Conservation (phyloP, 768 basidiomycete species). For the Tricholoma hemisulphureum region DNA sequence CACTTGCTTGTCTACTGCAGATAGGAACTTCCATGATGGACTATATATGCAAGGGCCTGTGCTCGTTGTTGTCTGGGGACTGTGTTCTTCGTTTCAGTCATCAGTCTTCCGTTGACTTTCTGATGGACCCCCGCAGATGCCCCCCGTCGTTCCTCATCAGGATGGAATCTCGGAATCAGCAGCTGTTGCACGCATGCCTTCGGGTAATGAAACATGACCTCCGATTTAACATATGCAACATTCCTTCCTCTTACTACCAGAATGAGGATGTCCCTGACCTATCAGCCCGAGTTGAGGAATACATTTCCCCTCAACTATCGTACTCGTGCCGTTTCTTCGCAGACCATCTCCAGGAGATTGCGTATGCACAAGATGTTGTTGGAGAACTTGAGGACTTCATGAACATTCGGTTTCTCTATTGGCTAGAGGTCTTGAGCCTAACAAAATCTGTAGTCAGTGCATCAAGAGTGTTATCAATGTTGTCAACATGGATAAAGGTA, state of each 20-base stretch:
- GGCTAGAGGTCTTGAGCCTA: conserved; percentile 33
- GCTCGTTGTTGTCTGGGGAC: conserved; percentile 16
- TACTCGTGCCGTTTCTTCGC: conserved; percentile 34
- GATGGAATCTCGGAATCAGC: conserved; percentile 10
- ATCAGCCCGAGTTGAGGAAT: conserved; percentile 12
- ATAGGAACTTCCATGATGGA: conserved; percentile 14
- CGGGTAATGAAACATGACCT: conserved; percentile 27
- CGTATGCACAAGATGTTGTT: not conserved
- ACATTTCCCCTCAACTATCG: conserved; percentile 23
- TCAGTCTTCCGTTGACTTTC: conserved; percentile 28
- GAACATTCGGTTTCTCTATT: conserved; percentile 24
- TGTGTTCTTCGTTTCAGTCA: conserved; percentile 20
- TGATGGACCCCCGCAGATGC: conserved; percentile 14
- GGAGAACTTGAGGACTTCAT: conserved; percentile 21
- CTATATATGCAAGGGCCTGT: conserved; percentile 18
- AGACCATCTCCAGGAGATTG: conserved; percentile 20
- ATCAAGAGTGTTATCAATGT: not conserved
- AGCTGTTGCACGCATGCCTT: conserved; percentile 23
- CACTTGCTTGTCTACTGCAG: too few species aligned
- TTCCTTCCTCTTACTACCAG: conserved; percentile 27
- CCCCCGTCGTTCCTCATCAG: conserved; percentile 16
- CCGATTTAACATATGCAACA: conserved; percentile 34
- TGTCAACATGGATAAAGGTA: conserved; percentile 12
- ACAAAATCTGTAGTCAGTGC: conserved; percentile 13
- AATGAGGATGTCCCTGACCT: conserved; percentile 29